A percentile compares a stretch with the other conserved stretches of the same genome.
Conservation (phyloP, 306 rosid species). For the Cucumis sativus region DNA sequence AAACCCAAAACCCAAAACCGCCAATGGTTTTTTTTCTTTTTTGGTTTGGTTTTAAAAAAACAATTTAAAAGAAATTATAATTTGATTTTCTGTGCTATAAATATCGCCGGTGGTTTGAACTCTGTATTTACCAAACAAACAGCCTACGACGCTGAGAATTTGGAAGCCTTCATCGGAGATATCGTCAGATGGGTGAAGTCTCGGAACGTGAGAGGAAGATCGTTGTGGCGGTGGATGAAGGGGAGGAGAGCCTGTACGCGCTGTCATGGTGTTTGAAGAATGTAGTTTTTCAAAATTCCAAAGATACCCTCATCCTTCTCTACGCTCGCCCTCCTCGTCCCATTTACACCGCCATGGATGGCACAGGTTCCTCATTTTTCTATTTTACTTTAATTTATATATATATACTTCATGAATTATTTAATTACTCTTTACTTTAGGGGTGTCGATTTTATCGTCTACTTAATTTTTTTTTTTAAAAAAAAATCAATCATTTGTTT, state of each 20-base stretch:
- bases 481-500: no score
- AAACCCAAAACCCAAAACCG: neutral
- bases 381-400: no score
- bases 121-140: neutral
- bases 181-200: conserved; percentile 28
- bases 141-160: neutral
- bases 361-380: conserved; percentile 30
- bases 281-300: conserved; percentile 33
- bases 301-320: conserved; percentile 52
- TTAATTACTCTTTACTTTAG: no score
- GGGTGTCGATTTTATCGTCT: no score
- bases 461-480: no score
- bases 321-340: conserved; percentile 46
- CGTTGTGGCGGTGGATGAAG: conserved; percentile 76
- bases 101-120: neutral
- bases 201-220: conserved; percentile 40
- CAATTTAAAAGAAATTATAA: neutral
- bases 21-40: neutral
- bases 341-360: conserved; percentile 42
- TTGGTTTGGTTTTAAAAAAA: no score
- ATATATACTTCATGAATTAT: no score
- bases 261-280: conserved; percentile 76
- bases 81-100: neutral
- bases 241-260: conserved; percentile 77
- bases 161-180: neutral